A percentile compares a stretch with the other conserved stretches of the same genome.
Evolutionary conservation across 495 filamentous ascomycete species (phyloP).

Genomic region (Hypomontagnella monticulosa): DNA sequence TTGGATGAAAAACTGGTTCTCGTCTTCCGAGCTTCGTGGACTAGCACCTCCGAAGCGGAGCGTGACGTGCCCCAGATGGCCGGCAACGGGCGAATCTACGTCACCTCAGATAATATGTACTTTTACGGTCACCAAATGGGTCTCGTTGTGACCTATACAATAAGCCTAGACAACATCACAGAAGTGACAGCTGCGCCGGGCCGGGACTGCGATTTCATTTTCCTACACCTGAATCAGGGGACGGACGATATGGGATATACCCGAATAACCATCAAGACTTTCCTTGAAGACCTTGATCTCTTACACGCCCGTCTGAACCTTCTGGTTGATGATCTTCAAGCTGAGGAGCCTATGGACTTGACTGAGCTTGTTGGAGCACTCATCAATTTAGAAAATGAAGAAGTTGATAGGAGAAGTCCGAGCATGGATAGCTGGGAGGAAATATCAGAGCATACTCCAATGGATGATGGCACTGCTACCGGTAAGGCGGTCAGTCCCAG

Average conservation of each 20-base stretch:
- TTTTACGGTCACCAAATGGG: conserved; percentile 97
- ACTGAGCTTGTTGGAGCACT: conserved; percentile 59
- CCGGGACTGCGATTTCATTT: conserved; percentile 92
- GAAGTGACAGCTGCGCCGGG: conserved; percentile 92
- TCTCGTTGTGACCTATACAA: conserved; percentile 82
- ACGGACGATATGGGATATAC: conserved; percentile 70
- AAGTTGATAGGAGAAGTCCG: conserved; percentile 66
- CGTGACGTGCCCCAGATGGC: conserved; percentile 51
- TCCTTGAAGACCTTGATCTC: conserved; percentile 85
- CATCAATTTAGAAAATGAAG: conserved; percentile 69
- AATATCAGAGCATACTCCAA: conserved; percentile 70
- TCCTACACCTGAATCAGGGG: conserved; percentile 77
- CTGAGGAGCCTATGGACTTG: conserved; percentile 67
- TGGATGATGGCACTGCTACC: conserved; percentile 62
- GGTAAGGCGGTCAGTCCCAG: conserved; percentile 55
- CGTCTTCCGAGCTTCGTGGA: conserved; percentile 66
- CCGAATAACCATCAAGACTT: conserved; percentile 86
- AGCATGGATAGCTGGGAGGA: conserved; percentile 96
- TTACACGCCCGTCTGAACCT: conserved; percentile 86
- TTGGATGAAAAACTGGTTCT: conserved; percentile 80
- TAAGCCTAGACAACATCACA: conserved; percentile 75
- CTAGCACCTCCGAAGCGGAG: conserved; percentile 52
- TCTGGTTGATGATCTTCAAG: conserved; percentile 77
- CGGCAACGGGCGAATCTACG: conserved; percentile 81
- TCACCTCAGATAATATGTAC: conserved; percentile 85